Evolutionary conservation across 371 early-diverging fungal species (phyloP), one percentile per base, ranked within the genome.

Genomic region (Mortierella sp.): DNA sequence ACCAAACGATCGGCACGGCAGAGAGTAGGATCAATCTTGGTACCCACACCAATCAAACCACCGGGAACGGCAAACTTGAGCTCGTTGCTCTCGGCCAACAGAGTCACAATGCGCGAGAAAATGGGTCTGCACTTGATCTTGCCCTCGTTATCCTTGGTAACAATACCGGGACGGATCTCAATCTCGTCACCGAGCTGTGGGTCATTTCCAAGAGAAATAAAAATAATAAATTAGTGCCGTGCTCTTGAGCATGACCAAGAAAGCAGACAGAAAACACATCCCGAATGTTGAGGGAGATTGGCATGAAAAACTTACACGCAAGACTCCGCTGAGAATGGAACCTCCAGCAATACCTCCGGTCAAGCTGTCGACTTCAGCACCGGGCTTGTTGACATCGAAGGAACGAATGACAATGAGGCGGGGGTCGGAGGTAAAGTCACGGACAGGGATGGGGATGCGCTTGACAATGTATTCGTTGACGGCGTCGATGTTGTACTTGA

Each of bases 331-430:
- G 76, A 99, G 91, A 83, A 99, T 98, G 76, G 97, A 97, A 53
- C 99, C 99, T 91, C 99, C 99, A 80, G 99, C 99, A 86, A 99
- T 99, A 88, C 99, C 99, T 89, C 99, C 99, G 89, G 95, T 96
- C 76, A 99, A 93, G 50, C 98, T 94, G n/a, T 94, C 93, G 46
- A 98, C 95, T 87, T 97, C 97, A 59, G 97, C 95, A 87, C 99
- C 99, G 50, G 99, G 99, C 91, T 99, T 99, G 93, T 99, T 99
- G 84, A 99, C 98, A 92, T 99, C 99, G 88, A 99, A 99, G 44
- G 98, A 98, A 88, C 99, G 97, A 86, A 99, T 99, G 78, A 99
- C 98, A 88, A 99, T 98, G 84, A 99, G 93, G 75, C 96, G 94
- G 55, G 99, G 98, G 72, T 95, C 94, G 34, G 97, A 92, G 43